Evolutionary conservation across 495 filamentous ascomycete genomes (phyloP), one percentile per base, ranked within the genome.

Genomic region (Penicillium steckii): DNA sequence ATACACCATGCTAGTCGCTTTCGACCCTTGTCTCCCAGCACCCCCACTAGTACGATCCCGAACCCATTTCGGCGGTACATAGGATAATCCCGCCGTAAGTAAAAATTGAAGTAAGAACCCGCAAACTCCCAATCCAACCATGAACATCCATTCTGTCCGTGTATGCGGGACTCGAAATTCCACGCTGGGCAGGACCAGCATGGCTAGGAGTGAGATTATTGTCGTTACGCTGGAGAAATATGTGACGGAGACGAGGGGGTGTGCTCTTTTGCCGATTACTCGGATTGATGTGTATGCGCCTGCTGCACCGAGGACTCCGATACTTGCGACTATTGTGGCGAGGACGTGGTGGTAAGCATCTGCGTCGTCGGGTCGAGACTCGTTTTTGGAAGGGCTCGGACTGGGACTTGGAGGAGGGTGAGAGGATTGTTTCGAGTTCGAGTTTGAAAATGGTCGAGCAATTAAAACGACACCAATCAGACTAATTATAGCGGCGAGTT

Each of bases 91-190:
- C 1, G 83, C 78, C 3, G 93, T 96, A n/a, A 96, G 70, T 19
- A 96, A 74, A 55, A 91, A 89, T 76, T 97, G 93, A 81, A 94
- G 84, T 7, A 88, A 65, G 56, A 97, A 92, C 6, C 93, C 93
- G 46, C 83, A 89, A 0, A 84, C 65, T 0, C 88, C 89, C 19
- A 96, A 66, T 37, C 84, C 82, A 0, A 86, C 7, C 10, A 97
- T 71, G 44, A 91, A 71, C 0, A 56, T 66, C 91, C 90, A 96
- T 61, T 95, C 88, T 18, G 79, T 66, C 1, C 64, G 4, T 2
- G 77, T 78, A 0, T 66, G 62, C 0, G 93, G 92, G 2, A 91
- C 62, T 4, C 81, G 73, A 42, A 93, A 85, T 6, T 86, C 74
- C 2, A 80, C 70, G 5, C 78, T 78, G 1, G 81, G 80, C 1